Base-by-base conservation (phyloP, 83 land plant genomes). In the Larix sibirica region DNA sequence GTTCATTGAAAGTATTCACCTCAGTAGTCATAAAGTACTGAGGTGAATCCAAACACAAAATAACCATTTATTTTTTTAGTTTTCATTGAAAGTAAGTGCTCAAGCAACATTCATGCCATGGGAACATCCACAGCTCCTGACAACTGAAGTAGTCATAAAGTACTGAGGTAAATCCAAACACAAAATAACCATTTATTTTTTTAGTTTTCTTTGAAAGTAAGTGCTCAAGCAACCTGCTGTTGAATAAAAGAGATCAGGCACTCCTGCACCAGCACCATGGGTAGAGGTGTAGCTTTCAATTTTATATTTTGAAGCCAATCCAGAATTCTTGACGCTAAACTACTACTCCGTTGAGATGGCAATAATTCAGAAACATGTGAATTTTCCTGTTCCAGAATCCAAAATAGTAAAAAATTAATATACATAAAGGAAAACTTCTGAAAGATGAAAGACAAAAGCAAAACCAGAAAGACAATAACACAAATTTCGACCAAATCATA, bases 241-340 rank as follows among this genome's bases (percentile, higher is more conserved):
- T 90, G 87, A 10, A 97, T 87, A 79, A 85, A 91, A 31, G 87
- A 85, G 79, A 85, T 83, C 26, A 97, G 90, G 85, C 99, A 97
- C 79, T 96, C 97, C 82, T 96, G 91, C 73, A 97, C 84, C 31
- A 97, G 69, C 61, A 96, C 97, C 66, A 62, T 83, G 47, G 99
- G 95, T 83, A 90, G 90, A 63, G 89, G 94, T 17, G 88, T 88
- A 24, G 73, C 80, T 47, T 86, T 92, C 23, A 90, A 85, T 47
- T 89, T 89, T 62, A 77, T 70, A 58, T 68, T 78, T 62, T 90
- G 93, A 74, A 97, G 86, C 91, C 91, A 96, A 71, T 81, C 78
- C 61, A 94, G 89, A 81, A 96, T 83, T 86, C 81, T 84, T 79
- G 91, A 89, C 66, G 93, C 90, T 80, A 92, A 87, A 44, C 88